Conservation (phyloP, 805 yeast species). For the Lipomyces kockii region DNA sequence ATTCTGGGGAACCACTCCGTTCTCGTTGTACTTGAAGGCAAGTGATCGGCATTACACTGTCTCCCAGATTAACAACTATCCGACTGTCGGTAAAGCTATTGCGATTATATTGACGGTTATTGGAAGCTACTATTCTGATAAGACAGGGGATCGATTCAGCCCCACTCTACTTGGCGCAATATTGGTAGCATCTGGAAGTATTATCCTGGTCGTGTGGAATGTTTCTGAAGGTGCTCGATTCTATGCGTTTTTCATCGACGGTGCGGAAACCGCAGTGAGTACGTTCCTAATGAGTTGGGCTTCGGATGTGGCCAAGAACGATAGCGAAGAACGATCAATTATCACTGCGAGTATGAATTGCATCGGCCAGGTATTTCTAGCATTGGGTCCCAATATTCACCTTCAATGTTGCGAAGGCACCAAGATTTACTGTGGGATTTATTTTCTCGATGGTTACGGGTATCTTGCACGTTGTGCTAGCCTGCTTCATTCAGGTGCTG, state of each 20-base stretch:
- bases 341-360: constrained; percentile 44
- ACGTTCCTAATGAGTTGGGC: constrained; percentile 39
- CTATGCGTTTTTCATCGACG: constrained; percentile 13
- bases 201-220: constrained; percentile 62
- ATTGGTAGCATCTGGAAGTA: constrained; percentile 68
- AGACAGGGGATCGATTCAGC: constrained; percentile 22
- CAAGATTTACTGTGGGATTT: constrained; percentile 29
- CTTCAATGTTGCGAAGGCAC: constrained; percentile 45
- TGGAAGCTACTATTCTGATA: constrained; percentile 16
- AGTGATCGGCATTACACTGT: constrained; percentile 43
- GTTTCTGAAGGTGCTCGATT: constrained; percentile 12
- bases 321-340: constrained; percentile 41
- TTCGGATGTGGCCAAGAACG: constrained; percentile 39
- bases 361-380: constrained; percentile 44
- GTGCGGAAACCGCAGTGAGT: constrained; percentile 12
- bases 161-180: constrained; percentile 73
- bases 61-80: constrained; percentile 48
- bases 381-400: constrained; percentile 46
- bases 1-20: constrained; percentile 16
- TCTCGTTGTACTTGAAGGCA: constrained; percentile 48
- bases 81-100: constrained; percentile 49
- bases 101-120: constrained; percentile 43
- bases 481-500: constrained; percentile 1
- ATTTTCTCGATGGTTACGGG: constrained; percentile 13
- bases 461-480: constrained; percentile 5